Evolutionary conservation across 2,329 filamentous ascomycete species (phyloP), one percentile per base, ranked within the genome.

Genomic region (Cytospora mali): DNA sequence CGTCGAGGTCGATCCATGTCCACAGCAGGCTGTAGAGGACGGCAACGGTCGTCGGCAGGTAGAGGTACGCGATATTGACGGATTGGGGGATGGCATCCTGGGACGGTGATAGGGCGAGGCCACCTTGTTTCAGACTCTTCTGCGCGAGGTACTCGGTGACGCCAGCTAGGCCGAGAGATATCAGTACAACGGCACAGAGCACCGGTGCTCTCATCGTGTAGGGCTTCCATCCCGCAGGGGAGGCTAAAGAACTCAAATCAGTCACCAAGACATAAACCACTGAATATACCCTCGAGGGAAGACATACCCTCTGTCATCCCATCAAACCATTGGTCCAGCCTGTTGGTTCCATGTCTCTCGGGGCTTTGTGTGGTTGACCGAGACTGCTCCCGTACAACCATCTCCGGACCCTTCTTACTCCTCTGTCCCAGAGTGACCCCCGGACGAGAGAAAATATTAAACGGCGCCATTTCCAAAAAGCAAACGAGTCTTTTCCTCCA

Each of bases 1-100:
- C 74, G 39, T 89, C 83, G 0, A 88, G 69, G 56, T 88, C 85
- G 0, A 87, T 76, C 83, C 84, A 86, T 3, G 76, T 79, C 84
- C 85, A 88, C 0, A 81, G 52, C 1, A 87, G 75, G 46, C 83
- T 83, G 65, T 85, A 88, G 0, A 83, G 7, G 0, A 88, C 80
- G 0, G 84, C 80, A 0, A 86, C 56, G 0, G 87, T 74, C 0
- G 81, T 88, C 0, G 86, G 85, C 0, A 81, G 66, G 53, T 85
- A 86, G 0, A 81, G 68, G n/a, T 84, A 85, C 0, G 71, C 60
- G 5, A 83, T 77, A 0, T 66, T 75, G 0, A 70, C 71, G 1
- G 66, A 64, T 0, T 72, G 2, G 0, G 83, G 76, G 0, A 86
- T 69, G 0, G 72, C 72, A 0, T 76, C 60, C 0, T 64, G 48